Evolutionary conservation across 805 yeast genomes (phyloP), one percentile per base, ranked within the genome.

Genomic region (Metschnikowia noctiluminum): DNA sequence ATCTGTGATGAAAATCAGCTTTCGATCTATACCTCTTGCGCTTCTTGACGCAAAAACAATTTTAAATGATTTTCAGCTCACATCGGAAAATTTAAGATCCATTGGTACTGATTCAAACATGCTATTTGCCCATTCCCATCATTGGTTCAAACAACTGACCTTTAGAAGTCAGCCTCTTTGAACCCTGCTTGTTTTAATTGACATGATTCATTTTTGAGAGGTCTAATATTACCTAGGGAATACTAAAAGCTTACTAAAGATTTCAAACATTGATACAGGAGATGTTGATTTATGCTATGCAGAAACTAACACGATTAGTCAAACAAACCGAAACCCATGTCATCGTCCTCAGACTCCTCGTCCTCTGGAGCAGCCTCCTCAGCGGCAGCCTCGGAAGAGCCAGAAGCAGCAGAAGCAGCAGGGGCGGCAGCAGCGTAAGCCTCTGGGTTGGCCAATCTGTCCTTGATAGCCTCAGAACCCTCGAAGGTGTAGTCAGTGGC

Each of bases 351-450:
- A 51, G 52, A 58, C 49, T 62, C 68, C 62, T 79, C 90, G 62
- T 77, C 89, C 65, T 77, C 96, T 46, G 80, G 87, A 58, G 84
- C 89, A 52, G 78, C 90, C 58, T 79, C 89, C 53, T 78, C 87
- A 55, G 80, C 86, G 57, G 80, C 84, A 53, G 81, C 81, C 48
- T 74, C 78, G 58, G 77, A 66, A 57, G 80, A 65, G 55, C 79
- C 64, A 66, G 88, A 82, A 65, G 95, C 89, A 71, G 87, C 89
- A 71, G 87, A 86, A 68, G 97, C 97, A 73, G 79, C 97, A 68
- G 98, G 96, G 69, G 97, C 97, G 79, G 97, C 95, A 70, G 98
- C 86, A 73, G 98, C 99, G 80, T 92, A 94, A 76, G 96, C 96
- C 61, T 94, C 98, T 76, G 99, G 99, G 95, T 94, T 92, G 76